These are phyloP conservation scores for Colletotrichum magnum DNA, from an alignment of 2,329 filamentous ascomycete genomes.

Conservation along the genomic window DNA sequence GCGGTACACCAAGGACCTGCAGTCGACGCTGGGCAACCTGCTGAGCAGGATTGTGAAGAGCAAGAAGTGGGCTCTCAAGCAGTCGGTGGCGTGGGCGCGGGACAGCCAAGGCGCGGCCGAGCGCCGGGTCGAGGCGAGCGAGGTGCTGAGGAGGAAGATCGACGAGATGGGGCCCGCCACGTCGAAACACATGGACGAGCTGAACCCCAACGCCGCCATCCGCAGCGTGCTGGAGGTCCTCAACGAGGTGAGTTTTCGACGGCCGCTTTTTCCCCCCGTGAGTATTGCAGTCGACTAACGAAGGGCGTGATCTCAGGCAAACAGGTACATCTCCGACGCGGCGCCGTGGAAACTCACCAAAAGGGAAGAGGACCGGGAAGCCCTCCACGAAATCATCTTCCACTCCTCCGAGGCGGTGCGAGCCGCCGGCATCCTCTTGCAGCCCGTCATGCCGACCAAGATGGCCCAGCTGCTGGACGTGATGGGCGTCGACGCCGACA, in stretches of 20 bases:
- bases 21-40: slow-evolving; percentile 85
- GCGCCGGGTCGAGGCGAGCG: not conserved
- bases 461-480: slow-evolving; percentile 80
- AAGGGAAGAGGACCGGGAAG: slow-evolving; percentile 50
- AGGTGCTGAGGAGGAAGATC: slow-evolving; percentile 48
- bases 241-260: slow-evolving; percentile 62
- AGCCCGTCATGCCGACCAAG: slow-evolving; percentile 91
- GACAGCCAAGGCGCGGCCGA: not conserved
- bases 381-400: slow-evolving; percentile 75
- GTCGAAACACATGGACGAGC: slow-evolving; percentile 70
- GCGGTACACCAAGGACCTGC: slow-evolving; percentile 84
- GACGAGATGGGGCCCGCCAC: slow-evolving; percentile 47
- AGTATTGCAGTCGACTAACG: slow-evolving; percentile 37
- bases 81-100: slow-evolving; percentile 61
- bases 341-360: slow-evolving; percentile 77
- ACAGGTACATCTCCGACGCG: slow-evolving; percentile 67
- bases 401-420: slow-evolving; percentile 82
- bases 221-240: slow-evolving; percentile 74
- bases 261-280: not conserved
- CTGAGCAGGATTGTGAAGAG: slow-evolving; percentile 77
- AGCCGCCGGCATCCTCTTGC: slow-evolving; percentile 85
- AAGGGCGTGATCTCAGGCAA: slow-evolving; percentile 48
- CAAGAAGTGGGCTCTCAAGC: slow-evolving; percentile 77
- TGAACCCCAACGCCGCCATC: slow-evolving; percentile 77
- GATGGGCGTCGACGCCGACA: slow-evolving; percentile 77